A percentile compares a stretch with the other conserved stretches of the same genome.
These are phyloP conservation scores for Trypanosoma mega DNA, from an alignment of 208 protist species.

Conservation along the genomic window DNA sequence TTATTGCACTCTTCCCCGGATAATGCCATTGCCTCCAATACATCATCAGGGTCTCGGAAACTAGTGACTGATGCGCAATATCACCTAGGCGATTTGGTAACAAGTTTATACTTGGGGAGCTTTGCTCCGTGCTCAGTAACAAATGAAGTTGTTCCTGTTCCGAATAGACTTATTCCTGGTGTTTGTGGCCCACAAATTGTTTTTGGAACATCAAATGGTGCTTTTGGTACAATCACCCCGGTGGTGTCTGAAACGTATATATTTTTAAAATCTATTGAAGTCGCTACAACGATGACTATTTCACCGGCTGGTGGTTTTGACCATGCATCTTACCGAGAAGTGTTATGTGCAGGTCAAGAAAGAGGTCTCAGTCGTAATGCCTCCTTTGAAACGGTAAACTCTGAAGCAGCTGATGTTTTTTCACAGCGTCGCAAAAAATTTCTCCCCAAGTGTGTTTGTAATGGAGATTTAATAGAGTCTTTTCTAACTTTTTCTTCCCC, in stretches of 20 bases:
- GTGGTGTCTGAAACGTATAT: slow-evolving; percentile 46
- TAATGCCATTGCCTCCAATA: neutral
- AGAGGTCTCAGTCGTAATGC: slow-evolving; percentile 40
- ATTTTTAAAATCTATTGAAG: slow-evolving; percentile 52
- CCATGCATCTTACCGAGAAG: slow-evolving; percentile 43
- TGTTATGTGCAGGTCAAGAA: slow-evolving; percentile 51
- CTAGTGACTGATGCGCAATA: slow-evolving; percentile 38
- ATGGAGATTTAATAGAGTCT: slow-evolving; percentile 51
- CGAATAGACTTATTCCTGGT: slow-evolving; percentile 35
- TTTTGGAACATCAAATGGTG: slow-evolving; percentile 70
- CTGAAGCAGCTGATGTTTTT: slow-evolving; percentile 13
- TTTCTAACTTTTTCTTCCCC: slow-evolving; percentile 28
- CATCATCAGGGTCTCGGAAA: slow-evolving; percentile 7
- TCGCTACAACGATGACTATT: slow-evolving; percentile 28
- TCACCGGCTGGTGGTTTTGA: slow-evolving; percentile 34
- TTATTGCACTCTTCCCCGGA: slow-evolving; percentile 2
- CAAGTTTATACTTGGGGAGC: slow-evolving; percentile 57
- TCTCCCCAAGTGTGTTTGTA: slow-evolving; percentile 24
- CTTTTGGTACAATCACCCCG: slow-evolving; percentile 72
- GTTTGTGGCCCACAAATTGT: slow-evolving; percentile 58
- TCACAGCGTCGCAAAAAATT: slow-evolving; percentile 15
- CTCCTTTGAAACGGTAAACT: slow-evolving; percentile 32
- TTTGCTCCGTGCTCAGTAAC: slow-evolving; percentile 46
- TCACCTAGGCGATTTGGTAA: slow-evolving; percentile 78
- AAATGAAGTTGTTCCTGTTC: slow-evolving; percentile 30